phyloP scores from a whole-genome alignment of 768 basidiomycete genomes.

The Calocybe cyanea region DNA sequence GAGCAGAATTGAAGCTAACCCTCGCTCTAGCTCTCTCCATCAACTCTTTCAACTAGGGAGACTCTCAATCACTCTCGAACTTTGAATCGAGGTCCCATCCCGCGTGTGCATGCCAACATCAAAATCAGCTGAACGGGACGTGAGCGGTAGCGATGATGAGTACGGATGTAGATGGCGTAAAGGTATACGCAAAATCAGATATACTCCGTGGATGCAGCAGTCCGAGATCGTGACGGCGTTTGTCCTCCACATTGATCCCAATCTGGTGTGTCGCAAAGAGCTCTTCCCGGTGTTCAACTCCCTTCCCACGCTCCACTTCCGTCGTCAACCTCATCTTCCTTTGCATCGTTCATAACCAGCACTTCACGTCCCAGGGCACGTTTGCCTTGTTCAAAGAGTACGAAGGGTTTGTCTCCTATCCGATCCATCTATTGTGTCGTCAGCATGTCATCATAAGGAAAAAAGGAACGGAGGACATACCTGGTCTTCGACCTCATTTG shows the following conservation, averaged over 20 bases:
- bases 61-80: too few species aligned
- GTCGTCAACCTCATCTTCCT: constrained; percentile 77
- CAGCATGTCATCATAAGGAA: constrained; percentile 1
- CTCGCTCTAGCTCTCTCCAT: too few species aligned
- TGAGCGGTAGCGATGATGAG: too few species aligned
- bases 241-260: neutral
- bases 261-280: constrained; percentile 8
- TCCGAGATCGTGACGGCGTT: neutral
- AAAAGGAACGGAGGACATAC: constrained; percentile 21
- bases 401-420: constrained; percentile 67
- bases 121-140: too few species aligned
- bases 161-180: too few species aligned
- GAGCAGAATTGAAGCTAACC: too few species aligned
- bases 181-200: too few species aligned
- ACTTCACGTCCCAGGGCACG: constrained; percentile 74
- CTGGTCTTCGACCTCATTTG: constrained; percentile 41
- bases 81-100: too few species aligned
- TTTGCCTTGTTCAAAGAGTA: constrained; percentile 76
- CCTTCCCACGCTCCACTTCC: constrained; percentile 74
- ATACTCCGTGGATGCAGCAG: neutral
- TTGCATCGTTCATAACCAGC: constrained; percentile 69
- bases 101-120: too few species aligned
- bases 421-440: constrained; percentile 62
- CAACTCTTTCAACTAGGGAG: too few species aligned
- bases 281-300: constrained; percentile 36